phyloP scores from a whole-genome alignment of 1,284 basidiomycete genomes.

The Phenoliferia sp. region DNA sequence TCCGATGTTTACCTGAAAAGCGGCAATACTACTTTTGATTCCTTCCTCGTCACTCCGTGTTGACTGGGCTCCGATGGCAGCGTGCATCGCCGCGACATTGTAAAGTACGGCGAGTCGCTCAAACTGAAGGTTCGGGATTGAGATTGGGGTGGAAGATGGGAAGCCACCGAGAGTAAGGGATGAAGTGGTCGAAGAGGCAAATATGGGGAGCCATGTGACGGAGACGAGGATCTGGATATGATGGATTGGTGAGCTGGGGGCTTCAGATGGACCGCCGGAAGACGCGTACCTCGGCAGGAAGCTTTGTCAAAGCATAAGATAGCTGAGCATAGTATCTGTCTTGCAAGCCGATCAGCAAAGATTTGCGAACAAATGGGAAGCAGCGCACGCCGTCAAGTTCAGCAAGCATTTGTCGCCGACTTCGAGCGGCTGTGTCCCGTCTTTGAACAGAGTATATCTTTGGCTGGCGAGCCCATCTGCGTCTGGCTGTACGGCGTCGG shows the following conservation, averaged over 20 bases:
- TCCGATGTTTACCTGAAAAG: constrained; percentile 60
- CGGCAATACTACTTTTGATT: constrained; percentile 61
- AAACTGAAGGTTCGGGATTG: constrained; percentile 66
- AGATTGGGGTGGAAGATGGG: constrained; percentile 48
- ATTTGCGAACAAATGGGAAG: fast-evolving
- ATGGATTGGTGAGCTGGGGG: not conserved
- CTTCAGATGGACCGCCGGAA: too few species aligned
- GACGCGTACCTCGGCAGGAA: constrained; percentile 61
- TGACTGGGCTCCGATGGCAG: constrained; percentile 61
- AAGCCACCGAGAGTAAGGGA: constrained; percentile 41
- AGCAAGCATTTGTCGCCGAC: not conserved
- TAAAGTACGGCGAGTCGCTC: constrained; percentile 73
- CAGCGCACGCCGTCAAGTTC: not conserved
- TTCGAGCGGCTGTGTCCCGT: not conserved
- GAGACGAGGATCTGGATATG: constrained; percentile 63
- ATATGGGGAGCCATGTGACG: constrained; percentile 70
- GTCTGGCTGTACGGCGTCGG: constrained; percentile 3
- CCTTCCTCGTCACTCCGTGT: constrained; percentile 68
- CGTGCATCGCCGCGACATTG: constrained; percentile 77
- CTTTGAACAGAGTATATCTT: not conserved
- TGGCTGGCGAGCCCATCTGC: not conserved
- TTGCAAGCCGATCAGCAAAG: not conserved
- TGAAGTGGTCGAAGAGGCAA: constrained; percentile 49
- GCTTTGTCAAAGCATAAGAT: constrained; percentile 79
- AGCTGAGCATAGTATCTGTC: constrained; percentile 34